Evolutionary conservation across 768 basidiomycete genomes (phyloP), one percentile per base, ranked within the genome.

Genomic region (Rhodotorula graminis): DNA sequence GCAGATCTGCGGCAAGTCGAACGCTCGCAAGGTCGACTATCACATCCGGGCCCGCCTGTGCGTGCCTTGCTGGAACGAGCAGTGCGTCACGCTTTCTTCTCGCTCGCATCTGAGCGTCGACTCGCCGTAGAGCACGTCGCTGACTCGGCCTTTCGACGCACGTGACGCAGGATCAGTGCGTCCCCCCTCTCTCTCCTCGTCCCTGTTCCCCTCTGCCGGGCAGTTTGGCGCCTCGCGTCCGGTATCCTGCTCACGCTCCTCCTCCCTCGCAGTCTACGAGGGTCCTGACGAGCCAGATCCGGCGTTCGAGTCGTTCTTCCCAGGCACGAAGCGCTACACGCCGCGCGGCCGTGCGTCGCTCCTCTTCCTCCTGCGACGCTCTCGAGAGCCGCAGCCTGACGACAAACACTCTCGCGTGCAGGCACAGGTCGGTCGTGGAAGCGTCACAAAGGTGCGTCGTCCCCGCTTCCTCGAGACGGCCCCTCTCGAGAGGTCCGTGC

Each of bases 201-300:
- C 12, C 52, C 19, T n/a, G 27, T 33, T 37, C 37, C n/a, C n/a
- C n/a, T n/a, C n/a, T n/a, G 37, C 5, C 37, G 37, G 37, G 37
- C 37, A 37, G 37, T 37, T 37, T 37, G 5, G n/a, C 37, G 37
- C 37, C 37, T 9, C 37, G 37, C 37, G n/a, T 37, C 37, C 37
- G 37, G 37, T 9, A 37, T 9, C 1, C 21, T 31, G 40, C 52
- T 21, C 37, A 56, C 42, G 33, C 27, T 46, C n/a, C 29, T 46
- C n/a, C 29, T 37, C 33, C 14, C 33, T 1, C 19, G 23, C 56
- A 31, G 62, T 72, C 19, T 72, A 64, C 50, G 71, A 72, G 56
- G 71, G 71, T 0, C 71, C 71, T 2, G 71, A 72, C 57, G 71
- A 72, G 47, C 71, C 71, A 1, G 71, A 72, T 52, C 71, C 71